Evolutionary conservation across 495 filamentous ascomycete genomes (phyloP), one percentile per base, ranked within the genome.

Genomic region (Delitschia confertaspora): DNA sequence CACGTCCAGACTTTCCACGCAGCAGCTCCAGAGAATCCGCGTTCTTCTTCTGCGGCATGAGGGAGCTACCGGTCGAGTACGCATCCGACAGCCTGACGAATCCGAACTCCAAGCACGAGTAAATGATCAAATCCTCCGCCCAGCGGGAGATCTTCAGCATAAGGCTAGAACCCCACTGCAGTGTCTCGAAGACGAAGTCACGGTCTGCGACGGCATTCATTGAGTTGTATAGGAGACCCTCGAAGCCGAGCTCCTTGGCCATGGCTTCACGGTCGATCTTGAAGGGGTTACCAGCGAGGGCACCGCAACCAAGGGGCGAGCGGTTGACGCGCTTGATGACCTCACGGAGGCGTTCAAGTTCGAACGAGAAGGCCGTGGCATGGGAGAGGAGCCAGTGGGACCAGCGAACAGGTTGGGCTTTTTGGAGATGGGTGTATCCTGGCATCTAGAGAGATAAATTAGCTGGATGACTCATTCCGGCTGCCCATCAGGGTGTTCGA

Each of bases 31-130:
- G 68, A 45, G 74, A 78, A 64, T 98, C 88, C 33, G 76, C 71
- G 60, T 83, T 82, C 69, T 79, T 77, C 70, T 94, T 93, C 70
- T 98, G 87, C 32, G 88, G 88, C 88, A 95, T 93, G 30, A 94
- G 65, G 13, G 79, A 85, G 46, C 76, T 82, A 25, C 87, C 88
- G 1, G 86, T 93, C 5, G 76, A 79, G 62, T 93, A 93, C 1
- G 84, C 83, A 57, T 95, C 88, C 6, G 87, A 87, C 19, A 93
- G 66, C 39, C 74, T 72, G 31, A 93, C 76, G 58, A 87, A 93
- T 34, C 80, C 76, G 53, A 93, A 93, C 63, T 93, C 88, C 45
- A 75, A 66, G 30, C 78, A 78, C 29, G 73, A 82, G 71, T 91
- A 94, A 65, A 91, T 80, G 61, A 94, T 93, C 47, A 95, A 65